These are phyloP conservation scores for Nemania sp. DNA, from an alignment of 2,329 filamentous ascomycete species.

Conservation along the genomic window DNA sequence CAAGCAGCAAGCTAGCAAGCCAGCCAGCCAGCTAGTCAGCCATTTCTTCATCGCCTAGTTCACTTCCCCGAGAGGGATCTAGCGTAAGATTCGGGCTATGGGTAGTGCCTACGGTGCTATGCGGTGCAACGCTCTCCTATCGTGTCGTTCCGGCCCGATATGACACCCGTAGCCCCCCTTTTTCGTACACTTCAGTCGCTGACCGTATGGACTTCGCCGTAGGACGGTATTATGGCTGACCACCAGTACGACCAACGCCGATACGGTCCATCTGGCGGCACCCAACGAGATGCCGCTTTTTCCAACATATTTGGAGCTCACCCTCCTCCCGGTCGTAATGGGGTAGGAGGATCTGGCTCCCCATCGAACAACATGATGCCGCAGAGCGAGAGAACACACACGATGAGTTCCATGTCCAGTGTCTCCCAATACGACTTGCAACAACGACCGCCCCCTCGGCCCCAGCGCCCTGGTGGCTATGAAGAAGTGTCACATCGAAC, in stretches of 20 bases:
- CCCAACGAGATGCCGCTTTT: slow-evolving; percentile 93
- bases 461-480: slow-evolving; percentile 52
- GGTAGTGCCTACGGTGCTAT: slow-evolving; percentile 14
- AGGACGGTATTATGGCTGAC: slow-evolving; percentile 67
- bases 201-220: slow-evolving; percentile 50
- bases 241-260: slow-evolving; percentile 67
- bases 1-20: too few species aligned
- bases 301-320: slow-evolving; percentile 93
- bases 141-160: slow-evolving; percentile 26
- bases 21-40: neutral
- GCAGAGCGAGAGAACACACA: slow-evolving; percentile 78
- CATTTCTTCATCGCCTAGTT: slow-evolving; percentile 21
- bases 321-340: slow-evolving; percentile 87
- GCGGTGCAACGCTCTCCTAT: slow-evolving; percentile 32
- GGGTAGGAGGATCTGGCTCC: slow-evolving; percentile 95
- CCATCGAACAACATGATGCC: slow-evolving; percentile 65
- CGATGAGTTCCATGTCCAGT: slow-evolving; percentile 71
- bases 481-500: slow-evolving; percentile 56
- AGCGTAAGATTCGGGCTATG: neutral
- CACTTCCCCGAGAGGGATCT: slow-evolving; percentile 18
- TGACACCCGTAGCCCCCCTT: slow-evolving; percentile 10
- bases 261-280: slow-evolving; percentile 65
- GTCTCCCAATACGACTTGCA: slow-evolving; percentile 62
- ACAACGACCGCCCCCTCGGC: slow-evolving; percentile 70
- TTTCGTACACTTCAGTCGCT: slow-evolving; percentile 38